Evolutionary conservation across 257 asterid genomes (phyloP), one percentile per base, ranked within the genome.

Genomic region (Apocynum venetum): DNA sequence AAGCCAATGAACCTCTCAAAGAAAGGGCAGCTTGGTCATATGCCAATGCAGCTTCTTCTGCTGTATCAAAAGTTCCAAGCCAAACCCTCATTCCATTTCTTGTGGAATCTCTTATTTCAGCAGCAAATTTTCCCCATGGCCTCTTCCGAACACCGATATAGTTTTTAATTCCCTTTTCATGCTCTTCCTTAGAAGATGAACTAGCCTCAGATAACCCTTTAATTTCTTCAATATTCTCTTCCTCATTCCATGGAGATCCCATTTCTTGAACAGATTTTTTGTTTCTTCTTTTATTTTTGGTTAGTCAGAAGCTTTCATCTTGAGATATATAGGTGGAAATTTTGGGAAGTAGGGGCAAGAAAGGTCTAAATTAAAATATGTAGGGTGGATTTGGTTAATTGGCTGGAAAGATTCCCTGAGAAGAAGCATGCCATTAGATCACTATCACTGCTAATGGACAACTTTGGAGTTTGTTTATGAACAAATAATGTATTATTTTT

Each of bases 51-150:
- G 89, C 89, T 35, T 83, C 87, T 49, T 80, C 85, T 20, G 78
- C 87, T 4, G 63, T 85, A 43, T 79, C 80, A 41, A 85, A 83
- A 44, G 89, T 85, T 8, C 87, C 89, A 48, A 83, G 66, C 87
- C 89, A 85, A 60, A 85, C 89, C 72, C 89, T 80, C 40, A 51
- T 60, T 36, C 89, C 87, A 17, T 80, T 85, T 69, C 89, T 79
- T 2, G 89, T 85, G 4, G 87, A 85, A 81, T 85, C 89, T 48
- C 84, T 83, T 68, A 85, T 85, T 77, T 83, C 89, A 8, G 89
- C 82, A 9, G 89, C 89, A 73, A 51, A 85, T 71, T 83, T 85
- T 4, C 89, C 85, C 87, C 89, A 83, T 11, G 87, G 85, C 69
- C 85, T 78, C 52, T 48, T 81, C 25, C 87, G 61, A 31, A 83